A percentile compares a stretch with the other conserved stretches of the same genome.
These are phyloP conservation scores for Tricholoma terreum DNA, from an alignment of 768 basidiomycete genomes.

Conservation along the genomic window DNA sequence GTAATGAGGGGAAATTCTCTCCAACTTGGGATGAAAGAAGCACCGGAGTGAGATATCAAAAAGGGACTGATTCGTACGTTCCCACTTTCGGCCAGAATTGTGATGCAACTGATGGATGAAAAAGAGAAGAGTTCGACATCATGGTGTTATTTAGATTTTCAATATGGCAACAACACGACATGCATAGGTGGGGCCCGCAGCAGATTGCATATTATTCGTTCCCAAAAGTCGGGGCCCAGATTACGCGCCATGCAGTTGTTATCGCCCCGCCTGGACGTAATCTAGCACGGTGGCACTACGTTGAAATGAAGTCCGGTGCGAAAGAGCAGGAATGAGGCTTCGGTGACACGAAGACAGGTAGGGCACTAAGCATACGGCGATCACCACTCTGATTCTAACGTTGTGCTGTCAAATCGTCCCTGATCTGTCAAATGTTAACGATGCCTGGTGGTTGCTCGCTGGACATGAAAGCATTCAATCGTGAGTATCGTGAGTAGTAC, in stretches of 20 bases:
- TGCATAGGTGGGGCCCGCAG: not conserved
- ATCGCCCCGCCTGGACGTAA: not conserved
- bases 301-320: not conserved
- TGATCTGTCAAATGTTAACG: conserved; percentile 1
- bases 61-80: no score
- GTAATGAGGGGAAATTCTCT: not conserved
- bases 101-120: not conserved
- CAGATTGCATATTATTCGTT: not conserved
- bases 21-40: no score
- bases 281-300: not conserved
- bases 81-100: not conserved
- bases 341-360: not conserved
- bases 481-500: not conserved
- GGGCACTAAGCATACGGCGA: not conserved
- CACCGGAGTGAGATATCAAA: not conserved
- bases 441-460: not conserved
- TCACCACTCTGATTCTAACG: not conserved
- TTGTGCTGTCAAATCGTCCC: not conserved
- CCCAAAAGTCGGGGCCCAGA: not conserved
- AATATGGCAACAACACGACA: not conserved
- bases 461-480: not conserved
- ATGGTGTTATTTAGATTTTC: no score
- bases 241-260: not conserved
- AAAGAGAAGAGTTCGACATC: not conserved
- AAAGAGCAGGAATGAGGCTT: not conserved